Evolutionary conservation across 768 basidiomycete genomes (phyloP), one percentile per base, ranked within the genome.

Genomic region (Symmetrospora coprosmae): DNA sequence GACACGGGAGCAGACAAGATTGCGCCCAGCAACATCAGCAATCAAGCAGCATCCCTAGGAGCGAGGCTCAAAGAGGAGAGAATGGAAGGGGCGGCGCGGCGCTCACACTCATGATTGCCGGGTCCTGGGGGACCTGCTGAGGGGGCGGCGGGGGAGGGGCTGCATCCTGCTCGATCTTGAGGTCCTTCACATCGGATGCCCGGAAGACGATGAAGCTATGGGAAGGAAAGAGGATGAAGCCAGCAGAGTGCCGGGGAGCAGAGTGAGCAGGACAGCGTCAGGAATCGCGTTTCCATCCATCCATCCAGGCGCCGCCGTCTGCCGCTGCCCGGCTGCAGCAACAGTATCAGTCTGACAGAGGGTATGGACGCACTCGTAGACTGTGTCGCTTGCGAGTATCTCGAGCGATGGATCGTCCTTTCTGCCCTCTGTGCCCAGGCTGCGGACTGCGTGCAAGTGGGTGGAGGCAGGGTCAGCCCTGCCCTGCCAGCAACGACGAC

Each of bases 121-220:
- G 63, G 40, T 64, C 63, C 25, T 49, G 14, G 27, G 47, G 61
- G 17, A 59, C 30, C 48, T 35, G 25, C 2, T 33, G 43, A 25
- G 49, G 56, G 7, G 58, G 25, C 49, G 38, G 62, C 27, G 63
- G 51, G n/a, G 65, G 56, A 16, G 58, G 34, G 0, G 66, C 61
- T 16, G 64, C 50, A 14, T 65, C 61, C 31, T 68, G 67, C 58
- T 69, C 68, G 31, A 71, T 68, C 31, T 68, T 67, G n/a, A 72
- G 64, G 59, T 72, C 71, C 64, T 69, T 70, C 50, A 72, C 69
- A 59, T 72, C 71, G 53, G 66, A 63, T 2, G 71, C 71, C 19
- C 68, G 65, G 65, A 64, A 66, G 46, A 67, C 63, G 51, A 68
- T 67, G 61, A 67, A 69, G 52, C 64, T 64, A 43, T 17, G 27